Conservation (phyloP, 371 early-diverging fungal species). For the Mortierella sp. region DNA sequence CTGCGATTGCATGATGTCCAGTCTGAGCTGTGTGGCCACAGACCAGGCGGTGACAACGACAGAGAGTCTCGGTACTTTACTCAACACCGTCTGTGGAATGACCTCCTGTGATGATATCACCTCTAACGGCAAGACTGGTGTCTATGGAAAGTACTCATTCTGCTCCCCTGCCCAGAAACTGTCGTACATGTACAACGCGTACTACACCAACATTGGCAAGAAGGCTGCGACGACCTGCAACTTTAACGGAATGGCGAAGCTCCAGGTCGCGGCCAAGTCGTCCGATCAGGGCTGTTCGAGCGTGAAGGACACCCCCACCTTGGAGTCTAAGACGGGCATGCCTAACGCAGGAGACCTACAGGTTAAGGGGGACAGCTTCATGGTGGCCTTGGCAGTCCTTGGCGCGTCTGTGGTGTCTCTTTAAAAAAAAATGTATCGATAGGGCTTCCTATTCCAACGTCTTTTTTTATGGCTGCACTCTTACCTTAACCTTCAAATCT, state of each 20-base stretch:
- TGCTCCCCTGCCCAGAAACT: conserved; percentile 68
- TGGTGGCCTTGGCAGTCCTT: conserved; percentile 12
- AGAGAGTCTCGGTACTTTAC: conserved; percentile 47
- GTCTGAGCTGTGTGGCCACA: conserved; percentile 70
- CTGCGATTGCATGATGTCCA: conserved; percentile 79
- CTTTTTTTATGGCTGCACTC: background rate
- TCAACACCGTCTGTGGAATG: conserved; percentile 68
- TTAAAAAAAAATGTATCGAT: background rate
- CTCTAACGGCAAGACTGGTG: conserved; percentile 65
- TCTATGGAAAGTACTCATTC: conserved; percentile 69
- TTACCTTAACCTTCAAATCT: background rate
- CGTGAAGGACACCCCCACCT: conserved; percentile 10
- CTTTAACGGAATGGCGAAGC: conserved; percentile 58
- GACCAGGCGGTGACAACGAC: conserved; percentile 58
- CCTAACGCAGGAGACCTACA: conserved; percentile 2
- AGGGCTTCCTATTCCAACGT: background rate
- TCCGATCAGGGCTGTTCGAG: conserved; percentile 38
- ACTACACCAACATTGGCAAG: conserved; percentile 48
- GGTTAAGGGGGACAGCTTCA: conserved; percentile 4
- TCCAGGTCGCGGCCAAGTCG: conserved; percentile 24
- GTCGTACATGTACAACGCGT: conserved; percentile 57
- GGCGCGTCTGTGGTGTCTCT: conserved; percentile 1
- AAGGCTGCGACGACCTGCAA: conserved; percentile 51
- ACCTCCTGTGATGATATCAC: conserved; percentile 68
- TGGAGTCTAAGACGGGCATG: background rate